Percentiles rank a stretch among this genome's conserved stretches.
Evolutionary conservation across 2,329 filamentous ascomycete genomes (phyloP).

Genomic region (Dactylonectria macrodidyma): DNA sequence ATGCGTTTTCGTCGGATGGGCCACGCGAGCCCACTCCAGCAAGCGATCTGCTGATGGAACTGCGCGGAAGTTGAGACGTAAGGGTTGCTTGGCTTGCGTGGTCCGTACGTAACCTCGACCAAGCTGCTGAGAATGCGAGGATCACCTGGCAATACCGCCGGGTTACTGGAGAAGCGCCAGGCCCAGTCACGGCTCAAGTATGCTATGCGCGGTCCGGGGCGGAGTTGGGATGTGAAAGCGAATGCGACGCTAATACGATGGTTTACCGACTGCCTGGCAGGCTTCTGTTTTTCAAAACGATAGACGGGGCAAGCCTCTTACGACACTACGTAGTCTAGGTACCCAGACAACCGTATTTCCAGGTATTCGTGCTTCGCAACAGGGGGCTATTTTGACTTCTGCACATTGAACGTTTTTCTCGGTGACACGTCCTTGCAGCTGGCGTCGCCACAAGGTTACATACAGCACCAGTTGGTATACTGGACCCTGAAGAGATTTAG

Average conservation of each 20-base stretch:
- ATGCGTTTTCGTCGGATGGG: constrained; percentile 10
- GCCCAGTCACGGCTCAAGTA: constrained; percentile 2
- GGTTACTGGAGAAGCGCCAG: constrained; percentile 13
- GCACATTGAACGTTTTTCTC: constrained; percentile 26
- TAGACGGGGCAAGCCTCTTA: constrained; percentile 30
- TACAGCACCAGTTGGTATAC: constrained; percentile 36
- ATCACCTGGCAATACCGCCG: constrained; percentile 1
- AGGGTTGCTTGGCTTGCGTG: constrained; percentile 13
- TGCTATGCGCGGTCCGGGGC: constrained; percentile 29
- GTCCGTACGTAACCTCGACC: constrained; percentile 6
- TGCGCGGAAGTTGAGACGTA: background rate
- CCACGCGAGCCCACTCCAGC: constrained; percentile 10
- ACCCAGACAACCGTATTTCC: constrained; percentile 16
- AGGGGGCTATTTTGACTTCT: constrained; percentile 2
- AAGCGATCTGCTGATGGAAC: constrained; percentile 15
- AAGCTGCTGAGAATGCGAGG: constrained; percentile 15
- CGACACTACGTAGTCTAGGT: no score
- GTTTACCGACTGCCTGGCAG: constrained; percentile 34
- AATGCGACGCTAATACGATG: constrained; percentile 26
- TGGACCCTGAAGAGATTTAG: constrained; percentile 35
- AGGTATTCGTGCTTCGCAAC: background rate
- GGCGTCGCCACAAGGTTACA: constrained; percentile 35
- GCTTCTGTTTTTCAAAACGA: constrained; percentile 29
- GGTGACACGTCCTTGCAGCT: constrained; percentile 38
- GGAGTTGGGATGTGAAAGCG: constrained; percentile 17